Evolutionary conservation across 176 grass and related monocot genomes (phyloP), one percentile per base, ranked within the genome.

Genomic region (Aechmea fasciata): DNA sequence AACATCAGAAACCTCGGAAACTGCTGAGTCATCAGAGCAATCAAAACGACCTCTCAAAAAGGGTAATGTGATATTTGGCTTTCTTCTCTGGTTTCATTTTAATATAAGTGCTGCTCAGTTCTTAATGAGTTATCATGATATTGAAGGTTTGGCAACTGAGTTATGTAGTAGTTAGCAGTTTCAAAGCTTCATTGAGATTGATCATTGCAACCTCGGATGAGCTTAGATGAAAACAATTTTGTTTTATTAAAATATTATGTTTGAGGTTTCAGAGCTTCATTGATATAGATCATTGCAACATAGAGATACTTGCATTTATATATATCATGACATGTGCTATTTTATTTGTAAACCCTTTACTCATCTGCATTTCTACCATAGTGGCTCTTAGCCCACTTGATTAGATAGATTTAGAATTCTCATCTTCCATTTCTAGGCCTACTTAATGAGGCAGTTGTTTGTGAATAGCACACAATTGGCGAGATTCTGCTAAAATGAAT

Each of bases 21-120:
- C 71, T 71, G 69, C 65, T 22, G 75, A 85, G 66, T 68, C 84
- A 74, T 11, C 79, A 18, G 79, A 80, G 19, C 69, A 92, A 73
- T 81, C 83, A 51, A 90, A 97, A 85, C 85, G 78, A 51, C 81
- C 80, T 81, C 85, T 90, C 67, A 81, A 77, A 76, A 83, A 66
- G 75, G 93, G 93, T 89, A 82, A 69, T 18, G 15, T 59, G 47
- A 11, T 65, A 3, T 57, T 52, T 15, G 47, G 24, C 10, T 55
- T 76, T 72, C 17, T 61, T 41, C 33, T 8, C 33, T 41, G 33
- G 33, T 41, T 41, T 41, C 33, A 41, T 41, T 41, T 41, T 41
- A 41, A 7, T 41, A 41, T 41, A 41, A 41, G 7, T 41, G 33
- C 33, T 41, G 33, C 4, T 41, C 33, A 41, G 33, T 41, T 41